Evolutionary conservation across 2,329 filamentous ascomycete species (phyloP), one percentile per base, ranked within the genome.

Genomic region (Graphiopsis chlorocephala): DNA sequence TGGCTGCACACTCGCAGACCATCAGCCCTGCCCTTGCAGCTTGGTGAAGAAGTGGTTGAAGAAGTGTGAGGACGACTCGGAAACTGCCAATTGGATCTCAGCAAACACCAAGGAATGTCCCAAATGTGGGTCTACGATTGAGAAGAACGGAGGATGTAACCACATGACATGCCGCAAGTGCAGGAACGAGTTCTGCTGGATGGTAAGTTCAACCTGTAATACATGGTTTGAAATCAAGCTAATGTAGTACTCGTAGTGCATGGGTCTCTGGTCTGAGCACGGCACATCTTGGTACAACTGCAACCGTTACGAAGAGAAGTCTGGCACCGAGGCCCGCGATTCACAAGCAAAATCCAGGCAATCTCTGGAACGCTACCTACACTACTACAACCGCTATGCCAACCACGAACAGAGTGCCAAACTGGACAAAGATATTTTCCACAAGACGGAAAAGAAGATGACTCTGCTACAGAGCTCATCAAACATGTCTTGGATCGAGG

Each of bases 221-320:
- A 10, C 1, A 10, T 33, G 23, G 2, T 25, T 23, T 7, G 3
- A 10, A 23, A 42, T 4, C 17, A 10, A 28, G 23, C 59, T 62
- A 28, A 62, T 25, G 1, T 29, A 2, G 20, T 23, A n/a, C 12
- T 45, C 26, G 4, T 12, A 62, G 59, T 99, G 95, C 75, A 99
- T 99, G 95, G 95, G 95, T 0, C 83, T 97, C 0, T 99, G 95
- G 95, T 96, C 93, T 0, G 95, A 99, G 78, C 95, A 99, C 76
- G 95, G 95, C 68, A 99, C 94, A 3, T 97, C 92, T 79, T 99
- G 95, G 95, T 99, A 99, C 83, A 99, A 97, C 78, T 99, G 95
- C 84, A 99, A 97, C 76, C 86, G 95, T 10, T 99, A 90, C 72
- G 95, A 99, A 75, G 95, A 98, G 80, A 97, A 95, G 84, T 96